Evolutionary conservation across 2,329 filamentous ascomycete species (phyloP).

Genomic region (Thielaviopsis ethacetica): DNA sequence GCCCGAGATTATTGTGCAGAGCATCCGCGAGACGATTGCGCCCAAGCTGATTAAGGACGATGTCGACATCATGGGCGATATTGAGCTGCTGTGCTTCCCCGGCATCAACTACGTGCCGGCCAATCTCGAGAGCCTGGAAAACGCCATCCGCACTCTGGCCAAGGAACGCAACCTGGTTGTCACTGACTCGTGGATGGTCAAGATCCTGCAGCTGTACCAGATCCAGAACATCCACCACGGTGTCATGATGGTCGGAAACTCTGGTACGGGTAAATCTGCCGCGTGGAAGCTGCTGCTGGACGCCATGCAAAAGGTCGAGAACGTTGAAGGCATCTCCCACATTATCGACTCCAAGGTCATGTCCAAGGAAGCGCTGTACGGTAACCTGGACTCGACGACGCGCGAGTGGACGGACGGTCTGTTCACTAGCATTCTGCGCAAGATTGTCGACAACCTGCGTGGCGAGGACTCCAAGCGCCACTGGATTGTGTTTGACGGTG

Average conservation of each 20-base stretch:
- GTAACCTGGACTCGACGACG: conserved; percentile 88
- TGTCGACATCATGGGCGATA: conserved; percentile 70
- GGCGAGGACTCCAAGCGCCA: conserved; percentile 93
- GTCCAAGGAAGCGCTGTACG: conserved; percentile 96
- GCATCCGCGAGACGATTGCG: conserved; percentile 92
- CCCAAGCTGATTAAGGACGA: conserved; percentile 91
- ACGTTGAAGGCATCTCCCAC: conserved; percentile 84
- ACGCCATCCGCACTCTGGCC: conserved; percentile 69
- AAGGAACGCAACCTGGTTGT: conserved; percentile 74
- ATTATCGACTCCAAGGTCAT: conserved; percentile 99
- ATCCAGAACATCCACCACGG: conserved; percentile 96
- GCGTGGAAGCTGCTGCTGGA: conserved; percentile 88
- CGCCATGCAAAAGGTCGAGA: conserved; percentile 79
- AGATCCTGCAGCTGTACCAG: conserved; percentile 90
- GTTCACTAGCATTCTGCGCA: conserved; percentile 92
- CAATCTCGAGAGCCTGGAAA: conserved; percentile 61
- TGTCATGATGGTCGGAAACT: conserved; percentile 99
- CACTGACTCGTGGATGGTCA: conserved; percentile 92
- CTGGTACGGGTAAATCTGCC: conserved; percentile 90
- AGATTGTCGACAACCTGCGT: conserved; percentile 96
- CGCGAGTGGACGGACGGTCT: conserved; percentile 98
- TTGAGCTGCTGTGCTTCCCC: conserved; percentile 78
- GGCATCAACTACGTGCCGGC: conserved; percentile 87
- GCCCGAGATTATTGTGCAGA: conserved; percentile 96
- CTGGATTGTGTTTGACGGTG: conserved; percentile 98